These are phyloP conservation scores for Metrosideros polymorpha DNA, from an alignment of 441 rosid genomes.

Conservation along the genomic window DNA sequence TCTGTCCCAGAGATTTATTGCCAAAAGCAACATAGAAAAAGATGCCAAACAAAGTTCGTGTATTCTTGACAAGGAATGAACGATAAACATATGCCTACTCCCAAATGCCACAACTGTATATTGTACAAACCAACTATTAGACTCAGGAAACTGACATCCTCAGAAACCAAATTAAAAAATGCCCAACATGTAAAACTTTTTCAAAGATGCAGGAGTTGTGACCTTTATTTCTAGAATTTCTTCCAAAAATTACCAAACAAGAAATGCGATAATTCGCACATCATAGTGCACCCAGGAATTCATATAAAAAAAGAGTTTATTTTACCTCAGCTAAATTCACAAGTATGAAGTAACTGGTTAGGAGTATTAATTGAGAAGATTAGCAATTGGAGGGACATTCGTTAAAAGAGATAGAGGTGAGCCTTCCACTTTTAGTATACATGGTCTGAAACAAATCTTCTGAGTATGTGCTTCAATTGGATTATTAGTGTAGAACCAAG, in stretches of 20 bases:
- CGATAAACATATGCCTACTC: background rate
- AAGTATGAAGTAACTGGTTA: background rate
- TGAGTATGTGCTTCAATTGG: background rate
- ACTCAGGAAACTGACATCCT: background rate
- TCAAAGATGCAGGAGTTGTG: background rate
- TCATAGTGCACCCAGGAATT: background rate
- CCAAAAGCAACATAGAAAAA: background rate
- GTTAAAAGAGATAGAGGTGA: background rate
- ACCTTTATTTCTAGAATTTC: background rate
- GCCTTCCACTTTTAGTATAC: background rate
- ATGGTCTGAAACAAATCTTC: background rate
- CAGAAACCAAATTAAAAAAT: background rate
- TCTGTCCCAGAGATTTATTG: background rate
- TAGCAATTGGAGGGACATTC: background rate
- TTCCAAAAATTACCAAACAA: background rate
- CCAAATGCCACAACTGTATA: background rate
- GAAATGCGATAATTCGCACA: background rate
- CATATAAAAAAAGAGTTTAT: background rate
- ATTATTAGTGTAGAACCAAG: background rate
- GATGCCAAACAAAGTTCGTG: background rate
- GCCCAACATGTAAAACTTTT: background rate
- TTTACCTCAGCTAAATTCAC: background rate
- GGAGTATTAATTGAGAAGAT: background rate
- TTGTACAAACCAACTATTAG: background rate
- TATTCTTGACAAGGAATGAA: background rate